Percentiles rank a stretch among this genome's conserved stretches.
phyloP scores from a whole-genome alignment of 2,329 filamentous ascomycete species.

The Fusarium euwallaceae region DNA sequence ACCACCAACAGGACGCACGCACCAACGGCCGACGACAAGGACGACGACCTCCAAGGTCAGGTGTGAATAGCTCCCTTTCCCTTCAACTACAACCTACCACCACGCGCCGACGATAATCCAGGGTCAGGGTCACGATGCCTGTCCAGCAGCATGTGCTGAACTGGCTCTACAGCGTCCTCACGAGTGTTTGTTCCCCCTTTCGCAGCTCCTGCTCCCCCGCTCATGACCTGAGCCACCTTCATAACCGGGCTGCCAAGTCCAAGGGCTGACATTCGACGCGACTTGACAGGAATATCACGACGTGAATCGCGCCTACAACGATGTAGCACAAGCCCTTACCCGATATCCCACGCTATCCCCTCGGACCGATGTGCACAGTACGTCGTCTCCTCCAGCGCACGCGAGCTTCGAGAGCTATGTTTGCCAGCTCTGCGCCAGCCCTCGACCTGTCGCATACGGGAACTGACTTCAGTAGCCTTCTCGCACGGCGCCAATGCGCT shows the following conservation, averaged over 20 bases:
- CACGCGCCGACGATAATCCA: not conserved
- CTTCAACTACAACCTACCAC: not conserved
- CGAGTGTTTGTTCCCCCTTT: constrained; percentile 67
- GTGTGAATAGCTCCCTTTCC: constrained; percentile 27
- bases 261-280: constrained; percentile 27
- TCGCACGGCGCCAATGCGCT: constrained; percentile 89
- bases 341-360: constrained; percentile 85
- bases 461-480: constrained; percentile 71
- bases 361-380: constrained; percentile 96
- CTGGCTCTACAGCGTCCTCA: constrained; percentile 94
- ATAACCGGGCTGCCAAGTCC: not conserved
- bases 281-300: constrained; percentile 86
- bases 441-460: constrained; percentile 16
- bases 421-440: constrained; percentile 23
- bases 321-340: constrained; percentile 85
- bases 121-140: constrained; percentile 62
- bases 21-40: constrained; percentile 29
- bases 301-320: constrained; percentile 91
- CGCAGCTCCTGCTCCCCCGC: constrained; percentile 15
- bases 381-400: constrained; percentile 62
- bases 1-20: constrained; percentile 28
- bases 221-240: not conserved
- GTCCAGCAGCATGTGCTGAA: constrained; percentile 92
- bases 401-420: constrained; percentile 47
- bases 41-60: constrained; percentile 35